Percentiles rank a stretch among this genome's conserved stretches.
These are phyloP conservation scores for Tricholoma terreum DNA, from an alignment of 768 basidiomycete genomes.

Conservation along the genomic window DNA sequence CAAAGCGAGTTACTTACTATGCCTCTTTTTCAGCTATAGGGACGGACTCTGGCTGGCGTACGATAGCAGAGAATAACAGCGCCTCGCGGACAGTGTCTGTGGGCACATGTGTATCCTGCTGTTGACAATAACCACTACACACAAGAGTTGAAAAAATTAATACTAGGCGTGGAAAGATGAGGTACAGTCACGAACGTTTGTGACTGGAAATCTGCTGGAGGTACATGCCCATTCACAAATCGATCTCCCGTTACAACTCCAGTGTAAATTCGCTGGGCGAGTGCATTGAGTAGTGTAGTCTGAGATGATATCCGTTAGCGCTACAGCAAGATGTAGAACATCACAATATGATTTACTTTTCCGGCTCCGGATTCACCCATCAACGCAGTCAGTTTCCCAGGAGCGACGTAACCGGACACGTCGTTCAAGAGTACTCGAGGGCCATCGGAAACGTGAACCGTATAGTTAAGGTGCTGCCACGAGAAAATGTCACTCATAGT, in stretches of 20 bases:
- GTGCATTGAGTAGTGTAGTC: conserved; percentile 46
- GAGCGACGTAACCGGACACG: conserved; percentile 75
- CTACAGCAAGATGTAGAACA: not conserved
- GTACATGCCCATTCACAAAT: conserved; percentile 39
- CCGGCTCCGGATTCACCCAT: conserved; percentile 49
- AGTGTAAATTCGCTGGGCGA: conserved; percentile 33
- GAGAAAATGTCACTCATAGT: conserved; percentile 3
- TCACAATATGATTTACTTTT: conserved; percentile 10
- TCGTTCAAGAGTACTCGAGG: conserved; percentile 58
- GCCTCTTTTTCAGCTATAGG: conserved; percentile 70
- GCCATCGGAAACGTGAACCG: conserved; percentile 20
- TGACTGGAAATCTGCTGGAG: conserved; percentile 45
- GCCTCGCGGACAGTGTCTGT: conserved; percentile 80
- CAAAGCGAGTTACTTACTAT: conserved; percentile 49
- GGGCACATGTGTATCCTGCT: conserved; percentile 76
- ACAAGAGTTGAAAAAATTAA: not conserved
- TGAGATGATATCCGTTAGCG: not conserved
- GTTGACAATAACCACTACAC: conserved; percentile 71
- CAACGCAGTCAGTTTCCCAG: conserved; percentile 65
- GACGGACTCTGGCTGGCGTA: conserved; percentile 71
- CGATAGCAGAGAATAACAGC: conserved; percentile 71
- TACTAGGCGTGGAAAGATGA: not conserved
- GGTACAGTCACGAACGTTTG: conserved; percentile 36
- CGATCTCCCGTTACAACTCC: conserved; percentile 39
- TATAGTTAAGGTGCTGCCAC: conserved; percentile 1